Base-by-base conservation (phyloP, 2,329 filamentous ascomycete species). In the Sporothrix luriei region DNA sequence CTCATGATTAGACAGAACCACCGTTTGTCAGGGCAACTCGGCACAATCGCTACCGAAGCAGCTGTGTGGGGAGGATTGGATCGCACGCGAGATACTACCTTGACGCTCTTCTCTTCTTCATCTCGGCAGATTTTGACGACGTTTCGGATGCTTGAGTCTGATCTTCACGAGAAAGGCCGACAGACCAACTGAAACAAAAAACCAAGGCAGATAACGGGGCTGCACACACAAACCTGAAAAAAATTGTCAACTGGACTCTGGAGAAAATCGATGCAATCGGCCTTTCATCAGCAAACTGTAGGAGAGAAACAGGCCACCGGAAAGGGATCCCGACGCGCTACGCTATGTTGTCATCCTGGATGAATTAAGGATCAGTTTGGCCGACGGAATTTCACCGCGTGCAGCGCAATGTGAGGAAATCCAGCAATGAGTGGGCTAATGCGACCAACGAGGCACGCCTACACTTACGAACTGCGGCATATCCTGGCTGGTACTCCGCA, bases 381-480 rank as follows among this genome's bases (percentile, higher is more conserved):
- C 65, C 65, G 51, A 67, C 33, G 33, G 26, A 33, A 33, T 67
- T 67, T 40, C 21, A 67, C 65, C 65, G 65, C 49, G 19, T 40
- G 29, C 38, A 49, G 64, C 49, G 49, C 64, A 66, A 46, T 4
- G 26, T 51, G 29, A 38, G 33, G 48, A 46, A n/a, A 48, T n/a
- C 33, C 14, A 49, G 16, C 24, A 5, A 29, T 9, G 48, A 13
- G 11, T 57, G n/a, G 6, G 29, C 14, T 7, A 7, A 16, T 48
- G 43, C 16, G 6, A 21, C 19, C 29, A 40, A 19, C 21, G 33
- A 21, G 19, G 26, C 29, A 59, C 10, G 21, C 14, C 16, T 6
- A 33, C 33, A 52, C 49, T 52, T 13, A 49, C 48, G 48, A 21
- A 14, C 16, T 13, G 33, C 38, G 38, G 4, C 33, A 43, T 40